Base-by-base conservation (phyloP, 129 eudicot species). In the Silybum marianum region DNA sequence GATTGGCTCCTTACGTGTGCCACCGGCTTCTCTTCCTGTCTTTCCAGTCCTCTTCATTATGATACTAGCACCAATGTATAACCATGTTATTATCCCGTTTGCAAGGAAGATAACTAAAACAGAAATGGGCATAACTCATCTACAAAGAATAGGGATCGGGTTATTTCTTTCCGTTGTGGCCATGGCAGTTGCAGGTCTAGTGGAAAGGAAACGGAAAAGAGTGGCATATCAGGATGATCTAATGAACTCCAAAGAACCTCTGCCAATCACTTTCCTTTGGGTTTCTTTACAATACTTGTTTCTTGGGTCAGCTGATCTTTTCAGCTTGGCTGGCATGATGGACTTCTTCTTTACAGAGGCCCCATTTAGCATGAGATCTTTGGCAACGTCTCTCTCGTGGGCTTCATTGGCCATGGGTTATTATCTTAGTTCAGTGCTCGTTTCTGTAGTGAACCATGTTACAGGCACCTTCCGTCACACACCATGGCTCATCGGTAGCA, bases 301-400 rank as follows among this genome's bases (percentile, higher is more conserved):
- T 75, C 93, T 93, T 10, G 98, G 98, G 38, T 93, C 98, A 6
- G 97, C 98, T 32, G 98, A 93, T 78, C 93, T 93, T 51, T 93
- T 93, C 82, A 91, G 90, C 83, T 76, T 93, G 73, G 98, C 95
- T 3, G 97, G 97, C 44, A 84, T 91, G 90, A 87, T 93, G 97
- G 95, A 93, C 9, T 93, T 93, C 86, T 91, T 93, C 86, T 93
- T 93, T 63, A 91, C 92, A 4, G 98, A 91, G 67, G 95, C 98
- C 2, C 97, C 98, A 39, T 79, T 83, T 71, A 87, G 95, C 85
- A 87, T 91, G 98, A 91, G 95, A 81, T 93, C 97, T 3, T 74
- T 93, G 83, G 97, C 98, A 67, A 93, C 98, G 21, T 85, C 98
- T 26, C 94, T 93, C 24, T 91, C 98, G 1, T 93, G 98, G 98